Evolutionary conservation across 2,329 filamentous ascomycete genomes (phyloP).

Genomic region (Fusarium stilboides): DNA sequence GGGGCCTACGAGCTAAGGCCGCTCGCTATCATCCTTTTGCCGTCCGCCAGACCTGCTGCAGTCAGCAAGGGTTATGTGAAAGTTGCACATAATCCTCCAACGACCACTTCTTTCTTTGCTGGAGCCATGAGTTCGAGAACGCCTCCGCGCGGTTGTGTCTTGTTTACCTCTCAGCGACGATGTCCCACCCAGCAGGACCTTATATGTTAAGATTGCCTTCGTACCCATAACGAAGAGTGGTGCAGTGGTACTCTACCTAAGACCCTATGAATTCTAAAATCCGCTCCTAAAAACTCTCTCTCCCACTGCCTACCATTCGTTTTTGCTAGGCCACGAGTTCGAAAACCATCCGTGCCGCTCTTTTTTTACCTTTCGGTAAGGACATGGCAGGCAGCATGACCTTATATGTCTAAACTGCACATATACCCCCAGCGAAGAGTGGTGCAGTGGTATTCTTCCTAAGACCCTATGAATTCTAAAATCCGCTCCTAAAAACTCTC

Average conservation of each 20-base stretch:
- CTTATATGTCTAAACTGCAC: neutral
- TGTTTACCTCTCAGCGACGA: neutral
- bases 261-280: neutral
- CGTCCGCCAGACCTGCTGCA: too few species aligned
- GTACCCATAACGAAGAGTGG: neutral
- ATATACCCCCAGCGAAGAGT: neutral
- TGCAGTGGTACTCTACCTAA: neutral
- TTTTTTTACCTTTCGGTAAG: too few species aligned
- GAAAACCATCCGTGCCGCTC: neutral
- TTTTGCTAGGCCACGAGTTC: neutral
- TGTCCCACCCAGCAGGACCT: too few species aligned
- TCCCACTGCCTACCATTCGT: conserved; percentile 9
- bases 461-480: neutral
- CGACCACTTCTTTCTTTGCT: too few species aligned
- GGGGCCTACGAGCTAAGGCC: too few species aligned
- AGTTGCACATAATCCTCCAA: too few species aligned
- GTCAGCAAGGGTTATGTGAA: too few species aligned
- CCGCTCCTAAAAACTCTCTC: conserved; percentile 21
- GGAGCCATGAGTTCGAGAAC: too few species aligned
- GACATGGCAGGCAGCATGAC: too few species aligned
- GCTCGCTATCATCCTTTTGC: too few species aligned
- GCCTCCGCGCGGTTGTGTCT: neutral
- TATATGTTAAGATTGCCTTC: neutral
- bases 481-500: neutral
- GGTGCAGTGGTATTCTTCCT: conserved; percentile 8